Percentiles rank a stretch among this genome's conserved stretches.
Conservation (phyloP, 768 basidiomycete genomes). For the Punctularia strigosozonata region DNA sequence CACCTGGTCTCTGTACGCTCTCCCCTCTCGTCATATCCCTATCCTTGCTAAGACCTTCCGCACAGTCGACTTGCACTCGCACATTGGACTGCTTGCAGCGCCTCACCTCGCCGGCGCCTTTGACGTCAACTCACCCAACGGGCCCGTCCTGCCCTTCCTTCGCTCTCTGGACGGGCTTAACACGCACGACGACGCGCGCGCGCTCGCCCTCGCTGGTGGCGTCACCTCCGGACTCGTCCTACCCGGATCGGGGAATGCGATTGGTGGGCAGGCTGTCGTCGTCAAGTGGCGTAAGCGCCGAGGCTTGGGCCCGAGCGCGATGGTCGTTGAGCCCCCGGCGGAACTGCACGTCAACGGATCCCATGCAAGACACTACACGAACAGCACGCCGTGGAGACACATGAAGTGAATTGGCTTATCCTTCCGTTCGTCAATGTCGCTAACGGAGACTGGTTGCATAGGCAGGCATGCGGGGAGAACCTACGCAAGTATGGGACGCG, state of each 20-base stretch:
- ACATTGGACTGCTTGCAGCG: slow-evolving; percentile 59
- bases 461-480: slow-evolving; percentile 33
- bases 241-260: slow-evolving; percentile 66
- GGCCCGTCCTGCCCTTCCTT: slow-evolving; percentile 66
- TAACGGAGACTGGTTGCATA: slow-evolving; percentile 7
- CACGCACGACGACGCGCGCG: slow-evolving; percentile 70
- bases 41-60: slow-evolving; percentile 2
- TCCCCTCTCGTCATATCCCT: slow-evolving; percentile 1
- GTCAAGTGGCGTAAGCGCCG: slow-evolving; percentile 73
- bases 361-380: slow-evolving; percentile 30
- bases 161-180: slow-evolving; percentile 78
- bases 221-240: slow-evolving; percentile 78
- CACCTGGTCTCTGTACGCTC: slow-evolving; percentile 44
- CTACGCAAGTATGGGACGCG: slow-evolving; percentile 26
- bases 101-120: slow-evolving; percentile 38
- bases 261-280: slow-evolving; percentile 82
- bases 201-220: slow-evolving; percentile 73
- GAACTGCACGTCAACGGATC: slow-evolving; percentile 28
- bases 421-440: neutral
- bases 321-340: slow-evolving; percentile 81
- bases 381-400: slow-evolving; percentile 78
- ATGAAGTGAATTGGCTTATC: slow-evolving; percentile 45
- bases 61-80: slow-evolving; percentile 68
- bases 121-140: slow-evolving; percentile 57
- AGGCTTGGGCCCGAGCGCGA: slow-evolving; percentile 66